Conservation (phyloP, 768 basidiomycete species). For the Collybia nuda region DNA sequence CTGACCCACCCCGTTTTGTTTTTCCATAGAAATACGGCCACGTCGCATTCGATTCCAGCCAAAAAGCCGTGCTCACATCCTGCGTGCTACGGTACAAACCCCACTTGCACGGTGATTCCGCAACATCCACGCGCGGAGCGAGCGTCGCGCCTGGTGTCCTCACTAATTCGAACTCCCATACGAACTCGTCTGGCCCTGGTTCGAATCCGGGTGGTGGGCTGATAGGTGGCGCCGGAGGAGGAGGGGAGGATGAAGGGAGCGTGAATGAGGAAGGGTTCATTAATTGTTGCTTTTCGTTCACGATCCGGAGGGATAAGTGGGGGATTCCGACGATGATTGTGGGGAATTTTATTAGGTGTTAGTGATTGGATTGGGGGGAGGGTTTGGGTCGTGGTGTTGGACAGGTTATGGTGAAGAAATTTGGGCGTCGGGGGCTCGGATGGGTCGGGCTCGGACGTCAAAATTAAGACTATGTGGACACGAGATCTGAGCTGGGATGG, state of each 20-base stretch:
- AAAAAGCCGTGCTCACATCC: constrained; percentile 91
- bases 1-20: constrained; percentile 5
- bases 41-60: constrained; percentile 87
- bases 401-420: too few species aligned
- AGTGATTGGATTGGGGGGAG: constrained; percentile 3
- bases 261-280: constrained; percentile 70
- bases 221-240: constrained; percentile 19
- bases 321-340: constrained; percentile 91
- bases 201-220: not conserved
- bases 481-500: too few species aligned
- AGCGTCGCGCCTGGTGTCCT: constrained; percentile 2
- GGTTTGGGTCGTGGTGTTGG: too few species aligned
- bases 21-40: constrained; percentile 82
- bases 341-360: constrained; percentile 83
- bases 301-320: constrained; percentile 80
- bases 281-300: constrained; percentile 91
- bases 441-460: too few species aligned
- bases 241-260: constrained; percentile 26
- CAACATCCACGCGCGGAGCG: not conserved
- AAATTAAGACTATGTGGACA: too few species aligned
- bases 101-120: constrained; percentile 24
- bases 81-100: constrained; percentile 87
- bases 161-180: constrained; percentile 5
- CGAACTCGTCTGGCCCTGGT: too few species aligned
- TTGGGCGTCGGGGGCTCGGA: too few species aligned